These are phyloP conservation scores for Hypomontagnella monticulosa DNA, from an alignment of 495 filamentous ascomycete genomes.

Conservation along the genomic window DNA sequence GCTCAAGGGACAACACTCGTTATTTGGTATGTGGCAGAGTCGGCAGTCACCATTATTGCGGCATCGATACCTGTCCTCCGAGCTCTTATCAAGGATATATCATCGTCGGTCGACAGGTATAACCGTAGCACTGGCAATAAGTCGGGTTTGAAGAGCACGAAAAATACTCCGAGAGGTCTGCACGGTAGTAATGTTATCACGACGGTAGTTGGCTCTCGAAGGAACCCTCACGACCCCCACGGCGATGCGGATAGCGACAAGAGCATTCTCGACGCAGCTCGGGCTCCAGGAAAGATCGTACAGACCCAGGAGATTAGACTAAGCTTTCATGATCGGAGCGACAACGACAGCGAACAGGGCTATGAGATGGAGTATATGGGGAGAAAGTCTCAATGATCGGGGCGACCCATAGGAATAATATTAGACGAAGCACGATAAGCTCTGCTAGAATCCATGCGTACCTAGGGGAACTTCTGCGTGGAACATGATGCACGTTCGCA, in stretches of 20 bases:
- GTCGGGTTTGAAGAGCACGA: constrained; percentile 28
- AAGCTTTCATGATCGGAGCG: constrained; percentile 41
- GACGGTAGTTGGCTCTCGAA: constrained; percentile 22
- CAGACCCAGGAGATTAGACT: constrained; percentile 41
- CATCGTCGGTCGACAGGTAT: constrained; percentile 32
- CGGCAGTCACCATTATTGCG: constrained; percentile 49
- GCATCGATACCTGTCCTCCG: constrained; percentile 51
- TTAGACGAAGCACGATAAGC: not conserved
- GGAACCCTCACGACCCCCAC: constrained; percentile 20
- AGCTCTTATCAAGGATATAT: constrained; percentile 46
- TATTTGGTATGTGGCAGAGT: constrained; percentile 49
- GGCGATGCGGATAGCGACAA: constrained; percentile 41
- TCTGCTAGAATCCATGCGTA: not conserved
- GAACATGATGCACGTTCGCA: too few species aligned
- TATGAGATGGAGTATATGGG: constrained; percentile 41
- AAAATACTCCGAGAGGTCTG: constrained; percentile 11
- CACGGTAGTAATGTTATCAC: constrained; percentile 37
- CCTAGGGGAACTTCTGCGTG: not conserved
- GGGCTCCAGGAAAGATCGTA: constrained; percentile 35
- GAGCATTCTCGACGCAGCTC: constrained; percentile 35
- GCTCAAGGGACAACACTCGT: constrained; percentile 41
- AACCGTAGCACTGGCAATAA: constrained; percentile 33
- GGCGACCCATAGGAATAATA: constrained; percentile 1
- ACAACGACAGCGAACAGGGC: constrained; percentile 36
- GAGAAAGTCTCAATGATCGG: constrained; percentile 25